Evolutionary conservation across 495 filamentous ascomycete genomes (phyloP), one percentile per base, ranked within the genome.

Genomic region (Xylaria bambusicola): DNA sequence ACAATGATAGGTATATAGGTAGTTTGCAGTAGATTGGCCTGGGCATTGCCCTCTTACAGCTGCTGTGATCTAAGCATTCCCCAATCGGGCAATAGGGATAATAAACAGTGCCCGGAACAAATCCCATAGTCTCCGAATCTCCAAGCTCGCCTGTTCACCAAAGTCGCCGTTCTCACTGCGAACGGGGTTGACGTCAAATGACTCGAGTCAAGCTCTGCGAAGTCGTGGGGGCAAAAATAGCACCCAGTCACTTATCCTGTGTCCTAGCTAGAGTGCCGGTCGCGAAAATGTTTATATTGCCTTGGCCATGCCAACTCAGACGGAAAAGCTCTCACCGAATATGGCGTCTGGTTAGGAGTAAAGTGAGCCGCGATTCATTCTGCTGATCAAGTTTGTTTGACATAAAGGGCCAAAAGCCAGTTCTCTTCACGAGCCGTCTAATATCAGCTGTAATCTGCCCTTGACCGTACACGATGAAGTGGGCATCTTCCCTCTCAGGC

Each of bases 401-500:
- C 38, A 29, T 23, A 45, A 46, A 33, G 26, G 33, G 38, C 24
- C 20, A 40, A 20, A 33, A 36, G 6, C 8, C 3, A 21, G n/a
- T 51, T 51, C 45, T 18, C 18, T 31, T 23, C 27, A 41, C 15
- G 12, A 50, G 13, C 15, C 23, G 56, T 48, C 23, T n/a, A n/a
- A n/a, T n/a, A 56, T 10, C 29, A 38, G 26, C 31, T 6, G 42
- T 51, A 1, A 38, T n/a, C 10, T 47, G 27, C 33, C 12, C 21
- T 40, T 5, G 15, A 42, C 17, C 23, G 12, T 21, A 20, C 31
- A 58, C 51, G 33, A 58, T 58, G 56, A 51, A 51, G 56, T 58
- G 56, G 56, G 23, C 53, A 56, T 56, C 42, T 12, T 56, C 53
- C 38, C 20, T 58, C 23, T 24, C 56, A 50, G 46, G 44, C 45